Conservation (phyloP, 176 grass and related monocot genomes). For the Oryza brachyantha region DNA sequence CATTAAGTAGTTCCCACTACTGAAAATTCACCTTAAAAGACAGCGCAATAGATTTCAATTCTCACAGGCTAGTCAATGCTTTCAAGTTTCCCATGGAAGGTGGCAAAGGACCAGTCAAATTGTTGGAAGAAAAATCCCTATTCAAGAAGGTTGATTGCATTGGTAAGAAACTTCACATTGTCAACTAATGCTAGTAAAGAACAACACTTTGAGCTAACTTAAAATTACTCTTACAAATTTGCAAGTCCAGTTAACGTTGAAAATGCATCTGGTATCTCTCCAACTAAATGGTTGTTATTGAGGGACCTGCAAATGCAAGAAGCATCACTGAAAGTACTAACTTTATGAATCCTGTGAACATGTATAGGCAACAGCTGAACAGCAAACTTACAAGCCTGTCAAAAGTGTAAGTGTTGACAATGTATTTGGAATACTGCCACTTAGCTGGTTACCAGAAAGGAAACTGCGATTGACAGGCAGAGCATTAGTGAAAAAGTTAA, state of each 20-base stretch:
- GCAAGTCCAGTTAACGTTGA: conserved; percentile 54
- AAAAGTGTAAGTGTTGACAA: conserved; percentile 70
- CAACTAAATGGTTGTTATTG: conserved; percentile 75
- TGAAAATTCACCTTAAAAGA: conserved; percentile 8
- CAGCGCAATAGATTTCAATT: conserved; percentile 19
- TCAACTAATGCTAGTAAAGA: conserved; percentile 3
- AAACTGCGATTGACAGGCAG: conserved; percentile 54
- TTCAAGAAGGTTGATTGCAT: conserved; percentile 32
- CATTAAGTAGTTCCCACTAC: conserved; percentile 17
- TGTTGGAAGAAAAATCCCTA: conserved; percentile 95
- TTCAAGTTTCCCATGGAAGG: conserved; percentile 76
- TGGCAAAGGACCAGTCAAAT: conserved; percentile 73
- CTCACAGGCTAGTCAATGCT: conserved; percentile 89
- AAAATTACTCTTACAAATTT: conserved; percentile 69
- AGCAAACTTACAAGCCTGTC: conserved; percentile 69
- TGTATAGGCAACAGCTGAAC: conserved; percentile 26
- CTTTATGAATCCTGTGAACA: conserved; percentile 1
- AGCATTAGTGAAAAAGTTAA: conserved; percentile 7
- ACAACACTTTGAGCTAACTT: neutral
- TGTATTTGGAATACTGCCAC: conserved; percentile 72
- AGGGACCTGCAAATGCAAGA: conserved; percentile 65
- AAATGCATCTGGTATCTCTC: conserved; percentile 85
- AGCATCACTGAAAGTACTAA: conserved; percentile 14
- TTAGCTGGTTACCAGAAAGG: conserved; percentile 88
- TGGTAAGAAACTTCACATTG: conserved; percentile 25